A percentile compares a stretch with the other conserved stretches of the same genome.
These are phyloP conservation scores for Clonostachys solani DNA, from an alignment of 2,329 filamentous ascomycete genomes.

Conservation along the genomic window DNA sequence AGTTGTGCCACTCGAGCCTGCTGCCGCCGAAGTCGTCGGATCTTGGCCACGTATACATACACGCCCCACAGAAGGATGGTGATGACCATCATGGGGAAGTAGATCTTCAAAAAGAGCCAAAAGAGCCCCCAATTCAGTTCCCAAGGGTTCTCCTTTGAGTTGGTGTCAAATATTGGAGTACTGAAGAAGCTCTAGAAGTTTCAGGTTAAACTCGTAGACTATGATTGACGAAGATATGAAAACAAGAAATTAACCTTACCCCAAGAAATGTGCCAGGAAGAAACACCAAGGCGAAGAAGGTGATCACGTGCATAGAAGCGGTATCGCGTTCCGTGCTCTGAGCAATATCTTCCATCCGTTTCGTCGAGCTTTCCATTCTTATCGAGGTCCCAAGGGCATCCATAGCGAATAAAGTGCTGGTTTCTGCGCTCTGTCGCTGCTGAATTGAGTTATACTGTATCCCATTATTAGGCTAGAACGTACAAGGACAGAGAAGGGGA, in stretches of 20 bases:
- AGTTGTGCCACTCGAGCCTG: too few species aligned
- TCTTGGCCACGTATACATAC: not conserved
- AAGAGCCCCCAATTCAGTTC: not conserved
- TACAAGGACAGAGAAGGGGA: not conserved
- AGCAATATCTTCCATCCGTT: not conserved
- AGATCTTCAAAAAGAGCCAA: not conserved
- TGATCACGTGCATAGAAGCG: not conserved
- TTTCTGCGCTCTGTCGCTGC: not conserved
- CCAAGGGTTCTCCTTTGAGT: not conserved
- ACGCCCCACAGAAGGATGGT: not conserved
- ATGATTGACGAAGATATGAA: not conserved
- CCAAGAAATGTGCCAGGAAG: conserved; percentile 5
- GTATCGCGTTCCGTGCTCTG: not conserved
- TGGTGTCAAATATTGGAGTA: not conserved
- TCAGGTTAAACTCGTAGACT: not conserved
- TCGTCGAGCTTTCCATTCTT: too few species aligned
- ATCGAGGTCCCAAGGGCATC: not conserved
- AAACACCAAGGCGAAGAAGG: conserved; percentile 7
- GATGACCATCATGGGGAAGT: not conserved
- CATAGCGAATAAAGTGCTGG: not conserved
- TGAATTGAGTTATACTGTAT: not conserved
- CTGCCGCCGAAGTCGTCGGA: too few species aligned
- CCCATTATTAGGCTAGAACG: not conserved
- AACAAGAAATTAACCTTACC: not conserved
- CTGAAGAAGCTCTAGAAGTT: not conserved